Evolutionary conservation across 129 eudicot species (phyloP).

Genomic region (Artemisia tridentata): DNA sequence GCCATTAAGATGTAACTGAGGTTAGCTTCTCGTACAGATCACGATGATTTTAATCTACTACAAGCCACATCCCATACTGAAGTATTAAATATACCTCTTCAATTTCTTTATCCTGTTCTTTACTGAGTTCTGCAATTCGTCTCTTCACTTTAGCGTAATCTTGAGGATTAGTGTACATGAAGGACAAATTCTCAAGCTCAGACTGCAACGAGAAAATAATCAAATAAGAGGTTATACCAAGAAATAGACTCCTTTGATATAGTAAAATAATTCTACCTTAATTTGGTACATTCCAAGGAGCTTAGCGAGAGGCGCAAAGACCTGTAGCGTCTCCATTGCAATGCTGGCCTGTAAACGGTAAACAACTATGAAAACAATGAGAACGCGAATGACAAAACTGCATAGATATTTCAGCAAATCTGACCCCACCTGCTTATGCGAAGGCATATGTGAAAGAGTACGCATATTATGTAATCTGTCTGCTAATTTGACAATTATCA

Average conservation of each 20-base stretch:
- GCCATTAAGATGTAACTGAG: slow-evolving; percentile 8
- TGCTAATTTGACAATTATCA: slow-evolving; percentile 95
- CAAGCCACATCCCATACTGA: slow-evolving; percentile 16
- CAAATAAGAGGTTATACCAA: background rate
- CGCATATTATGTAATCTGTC: slow-evolving; percentile 99
- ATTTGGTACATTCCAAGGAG: slow-evolving; percentile 46
- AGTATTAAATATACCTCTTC: slow-evolving; percentile 53
- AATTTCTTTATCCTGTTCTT: slow-evolving; percentile 92
- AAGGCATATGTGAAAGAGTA: slow-evolving; percentile 98
- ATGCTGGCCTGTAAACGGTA: slow-evolving; percentile 73
- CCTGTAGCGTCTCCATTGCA: slow-evolving; percentile 85
- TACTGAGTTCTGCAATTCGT: slow-evolving; percentile 76
- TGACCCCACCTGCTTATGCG: slow-evolving; percentile 85
- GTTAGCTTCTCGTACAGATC: background rate
- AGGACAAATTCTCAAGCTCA: slow-evolving; percentile 66
- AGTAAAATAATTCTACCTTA: slow-evolving; percentile 31
- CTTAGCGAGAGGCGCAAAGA: slow-evolving; percentile 45
- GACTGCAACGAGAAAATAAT: slow-evolving; percentile 48
- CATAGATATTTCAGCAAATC: slow-evolving; percentile 8
- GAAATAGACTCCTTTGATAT: background rate
- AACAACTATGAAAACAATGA: slow-evolving; percentile 24
- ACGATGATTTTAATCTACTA: slow-evolving; percentile 8
- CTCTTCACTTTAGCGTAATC: slow-evolving; percentile 82
- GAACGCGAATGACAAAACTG: background rate
- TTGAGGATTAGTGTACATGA: slow-evolving; percentile 94